A percentile compares a stretch with the other conserved stretches of the same genome.
phyloP scores from a whole-genome alignment of 2,329 filamentous ascomycete species.

The Beauveria bassiana region DNA sequence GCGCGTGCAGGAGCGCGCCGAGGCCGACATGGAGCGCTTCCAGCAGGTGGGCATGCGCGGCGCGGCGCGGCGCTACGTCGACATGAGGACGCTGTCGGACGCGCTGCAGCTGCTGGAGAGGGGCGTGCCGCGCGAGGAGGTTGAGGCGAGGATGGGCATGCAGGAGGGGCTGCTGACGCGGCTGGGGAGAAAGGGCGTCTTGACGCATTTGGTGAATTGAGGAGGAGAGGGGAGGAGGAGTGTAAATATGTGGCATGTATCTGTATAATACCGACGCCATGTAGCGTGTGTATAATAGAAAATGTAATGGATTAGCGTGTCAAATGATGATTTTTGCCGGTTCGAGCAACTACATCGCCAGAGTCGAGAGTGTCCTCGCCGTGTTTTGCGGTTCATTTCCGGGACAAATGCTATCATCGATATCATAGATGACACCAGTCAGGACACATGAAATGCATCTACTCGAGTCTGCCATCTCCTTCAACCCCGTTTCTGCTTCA shows the following conservation, averaged over 20 bases:
- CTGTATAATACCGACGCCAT: neutral
- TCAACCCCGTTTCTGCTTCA: neutral
- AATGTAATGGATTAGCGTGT: neutral
- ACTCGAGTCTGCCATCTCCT: neutral
- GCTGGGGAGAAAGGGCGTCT: constrained; percentile 28
- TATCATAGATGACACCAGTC: no score
- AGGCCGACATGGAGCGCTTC: constrained; percentile 35
- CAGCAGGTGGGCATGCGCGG: constrained; percentile 22
- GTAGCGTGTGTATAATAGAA: neutral
- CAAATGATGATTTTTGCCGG: no score
- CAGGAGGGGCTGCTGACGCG: constrained; percentile 36
- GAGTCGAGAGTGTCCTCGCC: no score
- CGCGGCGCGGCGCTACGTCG: constrained; percentile 36
- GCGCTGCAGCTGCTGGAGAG: constrained; percentile 35
- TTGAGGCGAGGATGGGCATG: constrained; percentile 40
- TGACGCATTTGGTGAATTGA: constrained; percentile 9
- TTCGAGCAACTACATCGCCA: no score
- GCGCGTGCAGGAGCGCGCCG: constrained; percentile 34
- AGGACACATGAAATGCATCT: neutral
- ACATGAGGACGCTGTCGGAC: constrained; percentile 39
- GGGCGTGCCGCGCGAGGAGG: constrained; percentile 30
- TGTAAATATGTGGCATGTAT: neutral
- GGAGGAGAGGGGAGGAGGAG: neutral
- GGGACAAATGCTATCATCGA: no score
- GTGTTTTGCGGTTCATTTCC: no score